Base-by-base conservation (phyloP, 2,329 filamentous ascomycete genomes). In the Pleoardoris graminearum region DNA sequence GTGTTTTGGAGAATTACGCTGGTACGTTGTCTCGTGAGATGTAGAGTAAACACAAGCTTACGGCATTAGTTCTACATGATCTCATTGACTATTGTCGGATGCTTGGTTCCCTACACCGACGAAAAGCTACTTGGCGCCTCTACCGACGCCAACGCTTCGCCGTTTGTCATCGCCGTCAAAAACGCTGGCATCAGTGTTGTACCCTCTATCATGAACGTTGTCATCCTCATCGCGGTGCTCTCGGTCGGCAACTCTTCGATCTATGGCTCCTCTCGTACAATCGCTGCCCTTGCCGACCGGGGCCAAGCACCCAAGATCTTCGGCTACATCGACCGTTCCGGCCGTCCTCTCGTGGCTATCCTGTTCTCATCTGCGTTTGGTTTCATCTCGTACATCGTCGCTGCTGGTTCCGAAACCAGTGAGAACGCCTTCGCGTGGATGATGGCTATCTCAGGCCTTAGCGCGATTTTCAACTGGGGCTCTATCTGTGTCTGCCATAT, bases 1-100 rank as follows among this genome's bases (percentile, higher is more conserved):
- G 90, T 96, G 17, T 96, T 96, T 75, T 96, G 91, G 91, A 85
- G 91, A 68, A 95, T 96, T 67, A 85, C 85, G 4, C 79, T 95
- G 51, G 60, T 68, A 57, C 38, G 59, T 48, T 2, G 25, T 41
- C 48, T 6, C 32, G 4, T 32, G 61, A 47, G 23, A n/a, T 6
- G n/a, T 21, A 16, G 36, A 35, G 7, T 38, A 11, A 21, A 30
- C 25, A 22, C 27, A 36, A 44, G 8, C 54, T 60, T 21, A 59
- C 39, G 16, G 11, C 4, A 10, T 8, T 29, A 62, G 57, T 96
- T 96, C 76, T 96, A 96, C 75, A 80, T 96, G 48, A 84, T 93
- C 22, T 87, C 88, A 2, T 80, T 96, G 7, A 84, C 85, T 1
- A 77, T 96, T 3, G 85, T 96, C 48, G 90, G 91, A 25, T 80